A percentile compares a stretch with the other conserved stretches of the same genome.
phyloP scores from a whole-genome alignment of 1,284 basidiomycete genomes.

The Tetrapyrgos nigripes region DNA sequence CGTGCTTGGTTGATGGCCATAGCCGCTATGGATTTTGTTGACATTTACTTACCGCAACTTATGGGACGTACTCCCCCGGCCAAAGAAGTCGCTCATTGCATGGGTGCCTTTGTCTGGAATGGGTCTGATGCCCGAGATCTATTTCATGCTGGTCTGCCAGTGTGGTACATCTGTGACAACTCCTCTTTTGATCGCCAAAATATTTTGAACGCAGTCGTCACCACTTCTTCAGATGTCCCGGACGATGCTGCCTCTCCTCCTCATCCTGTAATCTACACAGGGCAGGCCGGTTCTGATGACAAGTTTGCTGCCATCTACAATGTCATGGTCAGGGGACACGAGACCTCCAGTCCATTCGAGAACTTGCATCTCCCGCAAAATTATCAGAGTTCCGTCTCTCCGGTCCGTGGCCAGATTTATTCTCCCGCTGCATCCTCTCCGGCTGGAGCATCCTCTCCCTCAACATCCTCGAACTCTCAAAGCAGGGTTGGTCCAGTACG shows the following conservation, averaged over 20 bases:
- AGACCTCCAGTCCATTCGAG: background rate
- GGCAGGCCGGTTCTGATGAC: slow-evolving; percentile 8
- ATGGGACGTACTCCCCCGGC: too few relatives aligned
- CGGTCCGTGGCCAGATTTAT: too few relatives aligned
- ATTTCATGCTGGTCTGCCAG: background rate
- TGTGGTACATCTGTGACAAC: background rate
- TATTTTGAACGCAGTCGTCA: background rate
- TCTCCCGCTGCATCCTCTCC: background rate
- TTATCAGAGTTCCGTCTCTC: too few relatives aligned
- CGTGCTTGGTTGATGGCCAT: too few relatives aligned
- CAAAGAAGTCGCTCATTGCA: too few relatives aligned
- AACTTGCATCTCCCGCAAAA: slow-evolving; percentile 2
- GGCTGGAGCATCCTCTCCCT: background rate
- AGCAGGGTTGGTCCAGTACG: background rate
- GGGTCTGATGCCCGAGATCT: background rate
- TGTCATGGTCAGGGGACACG: background rate
- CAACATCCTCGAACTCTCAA: background rate
- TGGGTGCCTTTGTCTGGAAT: slow-evolving; percentile 13
- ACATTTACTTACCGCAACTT: too few relatives aligned
- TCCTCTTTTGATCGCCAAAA: background rate
- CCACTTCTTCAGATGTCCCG: background rate
- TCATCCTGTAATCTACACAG: too few relatives aligned
- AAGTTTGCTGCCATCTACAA: slow-evolving; percentile 6
- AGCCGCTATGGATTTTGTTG: too few relatives aligned
- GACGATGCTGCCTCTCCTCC: background rate